These are phyloP conservation scores for Xylaria digitata DNA, from an alignment of 2,329 filamentous ascomycete species.

Conservation along the genomic window DNA sequence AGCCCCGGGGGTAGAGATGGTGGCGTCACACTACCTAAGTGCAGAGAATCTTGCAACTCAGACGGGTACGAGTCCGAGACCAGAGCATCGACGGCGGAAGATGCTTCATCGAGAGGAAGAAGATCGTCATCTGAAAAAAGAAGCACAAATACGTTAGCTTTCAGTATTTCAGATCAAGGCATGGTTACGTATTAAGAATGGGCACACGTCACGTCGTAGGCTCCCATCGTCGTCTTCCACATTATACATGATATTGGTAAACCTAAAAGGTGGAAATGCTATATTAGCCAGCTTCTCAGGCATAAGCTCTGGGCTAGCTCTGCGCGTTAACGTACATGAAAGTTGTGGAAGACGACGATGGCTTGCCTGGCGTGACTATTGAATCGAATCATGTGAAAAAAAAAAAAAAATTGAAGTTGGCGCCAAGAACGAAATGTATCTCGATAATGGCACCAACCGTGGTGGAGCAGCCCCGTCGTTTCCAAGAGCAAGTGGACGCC, in stretches of 20 bases:
- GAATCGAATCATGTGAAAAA: conserved; percentile 43
- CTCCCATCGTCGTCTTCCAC: conserved; percentile 73
- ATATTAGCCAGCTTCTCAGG: conserved; percentile 60
- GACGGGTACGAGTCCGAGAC: conserved; percentile 67
- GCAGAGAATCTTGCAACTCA: conserved; percentile 41
- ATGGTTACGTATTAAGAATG: conserved; percentile 45
- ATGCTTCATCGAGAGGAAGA: conserved; percentile 70
- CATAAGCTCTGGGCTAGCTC: conserved; percentile 54
- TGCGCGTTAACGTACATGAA: conserved; percentile 74
- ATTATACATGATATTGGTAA: conserved; percentile 54
- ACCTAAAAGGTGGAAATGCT: conserved; percentile 57
- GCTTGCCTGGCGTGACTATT: conserved; percentile 69
- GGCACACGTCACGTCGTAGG: conserved; percentile 62
- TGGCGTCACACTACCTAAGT: conserved; percentile 44
- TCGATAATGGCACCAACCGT: conserved; percentile 48
- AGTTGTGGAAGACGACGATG: conserved; percentile 76
- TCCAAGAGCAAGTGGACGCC: conserved; percentile 52
- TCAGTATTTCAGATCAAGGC: conserved; percentile 41
- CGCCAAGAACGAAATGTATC: conserved; percentile 47
- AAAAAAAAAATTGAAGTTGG: conserved; percentile 42
- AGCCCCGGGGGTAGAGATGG: conserved; percentile 62
- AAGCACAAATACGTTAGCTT: conserved; percentile 55
- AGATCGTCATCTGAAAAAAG: conserved; percentile 70
- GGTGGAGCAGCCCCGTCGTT: conserved; percentile 50
- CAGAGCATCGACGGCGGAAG: conserved; percentile 73